These are phyloP conservation scores for Linaria vulgaris DNA, from an alignment of 257 asterid genomes.

Conservation along the genomic window DNA sequence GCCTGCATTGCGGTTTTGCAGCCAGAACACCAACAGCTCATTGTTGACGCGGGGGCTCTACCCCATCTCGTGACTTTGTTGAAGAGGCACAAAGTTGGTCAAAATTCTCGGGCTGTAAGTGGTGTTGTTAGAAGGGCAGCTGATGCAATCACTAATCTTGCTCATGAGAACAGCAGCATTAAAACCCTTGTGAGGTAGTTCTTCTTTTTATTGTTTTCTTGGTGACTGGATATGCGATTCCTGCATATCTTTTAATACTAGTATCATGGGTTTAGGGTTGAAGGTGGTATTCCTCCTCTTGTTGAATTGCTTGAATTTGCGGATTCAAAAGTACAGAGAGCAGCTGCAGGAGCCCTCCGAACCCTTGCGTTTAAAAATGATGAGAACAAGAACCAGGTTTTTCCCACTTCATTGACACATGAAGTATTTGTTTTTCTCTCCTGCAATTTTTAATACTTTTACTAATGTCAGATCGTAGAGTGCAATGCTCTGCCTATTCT, in stretches of 20 bases:
- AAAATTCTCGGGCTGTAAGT: slow-evolving; percentile 72
- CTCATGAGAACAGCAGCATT: slow-evolving; percentile 93
- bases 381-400: slow-evolving; percentile 93
- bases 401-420: slow-evolving; percentile 12
- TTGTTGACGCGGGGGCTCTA: slow-evolving; percentile 96
- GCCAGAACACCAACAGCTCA: slow-evolving; percentile 99
- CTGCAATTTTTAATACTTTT: slow-evolving; percentile 18
- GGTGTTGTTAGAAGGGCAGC: slow-evolving; percentile 94
- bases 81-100: slow-evolving; percentile 60
- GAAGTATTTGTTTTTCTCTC: slow-evolving; percentile 1
- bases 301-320: slow-evolving; percentile 90
- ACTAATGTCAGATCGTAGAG: slow-evolving; percentile 79
- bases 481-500: slow-evolving; percentile 96
- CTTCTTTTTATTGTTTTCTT: slow-evolving; percentile 13
- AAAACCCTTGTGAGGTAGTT: slow-evolving; percentile 89
- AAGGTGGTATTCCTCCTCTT: slow-evolving; percentile 97
- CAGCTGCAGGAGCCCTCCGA: slow-evolving; percentile 97
- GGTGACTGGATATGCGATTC: neutral
- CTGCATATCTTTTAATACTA: neutral
- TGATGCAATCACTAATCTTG: slow-evolving; percentile 97
- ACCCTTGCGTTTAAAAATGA: slow-evolving; percentile 98
- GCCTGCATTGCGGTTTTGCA: slow-evolving; percentile 35
- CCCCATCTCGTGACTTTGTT: slow-evolving; percentile 87
- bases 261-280: slow-evolving; percentile 50
- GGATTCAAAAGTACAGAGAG: slow-evolving; percentile 98